These are phyloP conservation scores for Deinandra increscens DNA, from an alignment of 129 eudicot species.

Conservation along the genomic window DNA sequence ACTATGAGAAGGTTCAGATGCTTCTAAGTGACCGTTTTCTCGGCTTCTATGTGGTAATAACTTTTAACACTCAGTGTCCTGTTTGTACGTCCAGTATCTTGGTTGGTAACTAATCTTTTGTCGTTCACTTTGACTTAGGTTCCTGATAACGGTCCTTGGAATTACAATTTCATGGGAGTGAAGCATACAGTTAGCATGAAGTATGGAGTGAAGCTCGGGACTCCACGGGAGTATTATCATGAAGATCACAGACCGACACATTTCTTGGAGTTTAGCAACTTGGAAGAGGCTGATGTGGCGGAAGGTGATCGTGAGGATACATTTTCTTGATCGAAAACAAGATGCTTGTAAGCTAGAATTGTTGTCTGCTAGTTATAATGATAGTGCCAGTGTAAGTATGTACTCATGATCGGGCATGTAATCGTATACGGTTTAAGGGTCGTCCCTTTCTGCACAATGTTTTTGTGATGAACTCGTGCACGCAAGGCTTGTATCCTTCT, in stretches of 20 bases:
- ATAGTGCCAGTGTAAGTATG: neutral
- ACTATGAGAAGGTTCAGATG: conserved; percentile 97
- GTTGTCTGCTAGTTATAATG: conserved; percentile 20
- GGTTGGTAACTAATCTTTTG: neutral
- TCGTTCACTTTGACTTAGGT: conserved; percentile 39
- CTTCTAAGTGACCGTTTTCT: conserved; percentile 97
- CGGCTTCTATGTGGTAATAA: conserved; percentile 95
- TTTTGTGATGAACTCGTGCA: too few species aligned
- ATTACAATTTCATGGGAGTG: conserved; percentile 97
- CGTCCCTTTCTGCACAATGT: too few species aligned
- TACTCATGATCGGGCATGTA: neutral
- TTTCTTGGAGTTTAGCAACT: conserved; percentile 86
- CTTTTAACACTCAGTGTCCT: neutral
- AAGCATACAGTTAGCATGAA: conserved; percentile 85
- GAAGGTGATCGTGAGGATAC: conserved; percentile 96
- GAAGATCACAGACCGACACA: conserved; percentile 98
- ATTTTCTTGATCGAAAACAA: conserved; percentile 41
- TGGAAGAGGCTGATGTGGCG: conserved; percentile 79
- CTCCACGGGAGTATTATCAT: conserved; percentile 87
- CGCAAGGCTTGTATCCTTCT: too few species aligned
- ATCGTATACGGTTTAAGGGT: neutral
- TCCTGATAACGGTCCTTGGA: conserved; percentile 98
- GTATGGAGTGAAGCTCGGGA: conserved; percentile 88
- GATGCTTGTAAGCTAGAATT: conserved; percentile 18
- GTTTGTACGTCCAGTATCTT: neutral